Base-by-base conservation (phyloP, 202 grass and related monocot species). In the Zizania palustris region DNA sequence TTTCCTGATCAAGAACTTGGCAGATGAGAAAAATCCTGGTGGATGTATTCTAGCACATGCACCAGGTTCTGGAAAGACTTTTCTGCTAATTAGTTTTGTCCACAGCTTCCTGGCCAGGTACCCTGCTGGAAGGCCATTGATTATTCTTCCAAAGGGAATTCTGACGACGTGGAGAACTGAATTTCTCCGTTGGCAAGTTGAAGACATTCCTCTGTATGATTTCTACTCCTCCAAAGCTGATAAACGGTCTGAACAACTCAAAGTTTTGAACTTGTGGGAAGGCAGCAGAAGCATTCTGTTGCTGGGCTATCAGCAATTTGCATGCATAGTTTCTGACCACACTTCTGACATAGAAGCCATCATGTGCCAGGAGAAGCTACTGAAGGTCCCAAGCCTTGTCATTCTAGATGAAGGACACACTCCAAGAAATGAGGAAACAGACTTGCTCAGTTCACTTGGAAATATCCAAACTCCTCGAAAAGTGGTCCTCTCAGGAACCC, bases 391-490 rank as follows among this genome's bases (percentile, higher is more conserved):
- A 45, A 81, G 75, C 60, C 88, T 97, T 79, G 86, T 97, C 63
- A 91, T 91, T 83, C 75, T 97, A 54, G 93, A 97, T 83, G 93
- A 97, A 93, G 90, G 90, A 54, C 93, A 97, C 82, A 97, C 90
- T 50, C 84, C 90, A 5, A 88, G 93, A 84, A 97, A 91, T 48
- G 83, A 93, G 13, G 45, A 91, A n/a, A 97, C 93, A 4, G 45
- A 91, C 51, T 54, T 88, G 45, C 85, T 93, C 65, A 87, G 69
- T 75, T 85, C 93, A 78, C 90, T 97, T 56, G 85, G 45, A 72
- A 80, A 82, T 59, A 87, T 97, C 65, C 66, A 77, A 86, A 93
- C 93, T 56, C 80, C 77, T 75, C 84, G 89, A 44, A 93, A 87
- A 71, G 88, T 88, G 38, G 88, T 90, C 15, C 86, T 93, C 34